These are phyloP conservation scores for Alternaria brassicae DNA, from an alignment of 2,329 filamentous ascomycete genomes.

Conservation along the genomic window DNA sequence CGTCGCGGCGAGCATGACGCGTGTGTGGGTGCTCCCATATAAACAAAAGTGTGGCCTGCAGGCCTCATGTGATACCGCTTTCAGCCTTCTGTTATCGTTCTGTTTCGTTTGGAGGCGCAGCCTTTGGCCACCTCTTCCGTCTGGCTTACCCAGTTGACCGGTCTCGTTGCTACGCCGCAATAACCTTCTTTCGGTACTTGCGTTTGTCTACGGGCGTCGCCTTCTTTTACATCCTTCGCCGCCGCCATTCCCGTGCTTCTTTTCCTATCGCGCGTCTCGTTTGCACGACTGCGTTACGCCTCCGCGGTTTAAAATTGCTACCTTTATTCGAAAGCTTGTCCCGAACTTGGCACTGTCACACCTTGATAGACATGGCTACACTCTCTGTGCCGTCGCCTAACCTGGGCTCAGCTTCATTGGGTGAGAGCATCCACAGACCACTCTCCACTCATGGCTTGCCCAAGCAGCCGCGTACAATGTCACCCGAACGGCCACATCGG, in stretches of 20 bases:
- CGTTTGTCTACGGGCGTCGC: conserved; percentile 14
- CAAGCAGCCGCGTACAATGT: conserved; percentile 37
- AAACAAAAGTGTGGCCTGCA: conserved; percentile 40
- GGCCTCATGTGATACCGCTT: conserved; percentile 39
- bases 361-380: conserved; percentile 26
- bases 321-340: conserved; percentile 8
- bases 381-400: conserved; percentile 35
- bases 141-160: conserved; percentile 26
- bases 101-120: conserved; percentile 31
- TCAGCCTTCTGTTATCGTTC: conserved; percentile 32
- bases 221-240: conserved; percentile 20
- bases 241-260: conserved; percentile 16
- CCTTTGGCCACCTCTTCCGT: conserved; percentile 24
- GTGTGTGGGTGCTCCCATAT: conserved; percentile 41
- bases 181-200: conserved; percentile 12
- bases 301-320: not conserved
- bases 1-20: conserved; percentile 32
- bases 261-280: conserved; percentile 13
- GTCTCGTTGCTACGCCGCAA: conserved; percentile 25
- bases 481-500: conserved; percentile 39
- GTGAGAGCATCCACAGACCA: conserved; percentile 33
- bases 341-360: conserved; percentile 12
- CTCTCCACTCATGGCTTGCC: conserved; percentile 46
- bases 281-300: conserved; percentile 9
- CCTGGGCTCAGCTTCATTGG: conserved; percentile 29